These are phyloP conservation scores for Dysphania ambrosioides DNA, from an alignment of 148 eudicot genomes.

Conservation along the genomic window DNA sequence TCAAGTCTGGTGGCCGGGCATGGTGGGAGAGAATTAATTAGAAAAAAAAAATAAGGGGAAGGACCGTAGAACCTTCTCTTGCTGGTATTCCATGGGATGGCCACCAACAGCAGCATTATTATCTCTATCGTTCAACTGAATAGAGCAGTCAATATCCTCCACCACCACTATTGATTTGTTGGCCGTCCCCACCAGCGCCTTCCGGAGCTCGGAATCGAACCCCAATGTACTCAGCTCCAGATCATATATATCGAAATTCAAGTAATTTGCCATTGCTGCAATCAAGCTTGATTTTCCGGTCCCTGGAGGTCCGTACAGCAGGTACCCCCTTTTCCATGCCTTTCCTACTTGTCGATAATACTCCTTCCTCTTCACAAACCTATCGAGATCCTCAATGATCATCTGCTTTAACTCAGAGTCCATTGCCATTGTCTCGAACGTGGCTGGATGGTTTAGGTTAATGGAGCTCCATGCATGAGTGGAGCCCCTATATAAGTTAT, in stretches of 20 bases:
- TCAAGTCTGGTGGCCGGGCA: too few species aligned
- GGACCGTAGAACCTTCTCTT: not conserved
- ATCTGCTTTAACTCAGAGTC: constrained; percentile 32
- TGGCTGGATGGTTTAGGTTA: constrained; percentile 53
- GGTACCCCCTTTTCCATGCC: constrained; percentile 70
- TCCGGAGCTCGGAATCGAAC: constrained; percentile 36
- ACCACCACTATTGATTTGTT: constrained; percentile 50
- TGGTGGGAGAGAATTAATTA: too few species aligned
- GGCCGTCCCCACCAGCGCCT: constrained; percentile 36
- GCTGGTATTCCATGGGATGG: not conserved
- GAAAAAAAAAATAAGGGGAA: not conserved
- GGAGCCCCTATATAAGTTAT: not conserved
- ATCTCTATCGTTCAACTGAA: constrained; percentile 33
- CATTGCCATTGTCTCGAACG: constrained; percentile 51
- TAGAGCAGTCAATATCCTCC: constrained; percentile 55
- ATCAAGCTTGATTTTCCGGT: constrained; percentile 65
- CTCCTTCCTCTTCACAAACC: constrained; percentile 45
- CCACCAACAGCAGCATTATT: not conserved
- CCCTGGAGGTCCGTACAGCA: constrained; percentile 58
- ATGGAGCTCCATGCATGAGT: constrained; percentile 35
- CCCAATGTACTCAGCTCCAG: constrained; percentile 38
- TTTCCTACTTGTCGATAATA: constrained; percentile 48
- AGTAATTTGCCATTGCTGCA: constrained; percentile 56
- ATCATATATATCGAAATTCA: constrained; percentile 52
- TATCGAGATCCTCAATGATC: constrained; percentile 40